These are phyloP conservation scores for Plasmodium cynomolgi DNA, from an alignment of 169 alveolate species.

Conservation along the genomic window DNA sequence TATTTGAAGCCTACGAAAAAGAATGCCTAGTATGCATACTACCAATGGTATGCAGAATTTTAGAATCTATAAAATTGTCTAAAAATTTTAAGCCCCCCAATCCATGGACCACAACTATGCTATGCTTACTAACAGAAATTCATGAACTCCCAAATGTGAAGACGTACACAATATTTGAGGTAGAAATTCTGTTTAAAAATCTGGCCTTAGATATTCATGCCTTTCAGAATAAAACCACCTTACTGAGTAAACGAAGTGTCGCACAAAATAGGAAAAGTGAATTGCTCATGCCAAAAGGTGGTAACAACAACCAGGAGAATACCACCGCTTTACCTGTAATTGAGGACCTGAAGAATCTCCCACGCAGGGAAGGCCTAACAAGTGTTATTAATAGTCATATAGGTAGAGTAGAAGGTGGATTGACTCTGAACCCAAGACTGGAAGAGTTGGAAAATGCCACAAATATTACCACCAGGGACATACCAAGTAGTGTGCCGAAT, in stretches of 20 bases:
- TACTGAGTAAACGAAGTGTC: constrained; percentile 31
- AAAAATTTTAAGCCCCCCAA: constrained; percentile 92
- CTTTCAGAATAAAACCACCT: constrained; percentile 47
- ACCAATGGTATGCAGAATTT: constrained; percentile 90
- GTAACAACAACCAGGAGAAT: not conserved
- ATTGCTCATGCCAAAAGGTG: not conserved
- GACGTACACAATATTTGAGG: constrained; percentile 91
- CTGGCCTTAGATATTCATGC: constrained; percentile 81
- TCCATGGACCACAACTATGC: constrained; percentile 93
- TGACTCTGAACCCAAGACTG: not conserved
- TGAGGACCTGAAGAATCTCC: not conserved
- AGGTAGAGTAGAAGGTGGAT: not conserved
- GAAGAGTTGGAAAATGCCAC: constrained; percentile 27
- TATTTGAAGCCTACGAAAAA: constrained; percentile 87
- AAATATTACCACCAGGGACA: not conserved
- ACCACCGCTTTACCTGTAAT: not conserved
- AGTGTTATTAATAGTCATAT: not conserved
- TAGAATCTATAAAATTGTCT: constrained; percentile 85
- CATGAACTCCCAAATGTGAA: constrained; percentile 87
- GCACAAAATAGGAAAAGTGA: constrained; percentile 36
- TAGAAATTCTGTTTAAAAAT: constrained; percentile 90
- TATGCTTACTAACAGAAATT: constrained; percentile 89
- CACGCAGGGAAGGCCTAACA: constrained; percentile 17
- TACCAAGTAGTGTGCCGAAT: not conserved
- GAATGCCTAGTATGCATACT: constrained; percentile 89